Evolutionary conservation across 495 filamentous ascomycete species (phyloP).

Genomic region (Hypoxylon fuscum): DNA sequence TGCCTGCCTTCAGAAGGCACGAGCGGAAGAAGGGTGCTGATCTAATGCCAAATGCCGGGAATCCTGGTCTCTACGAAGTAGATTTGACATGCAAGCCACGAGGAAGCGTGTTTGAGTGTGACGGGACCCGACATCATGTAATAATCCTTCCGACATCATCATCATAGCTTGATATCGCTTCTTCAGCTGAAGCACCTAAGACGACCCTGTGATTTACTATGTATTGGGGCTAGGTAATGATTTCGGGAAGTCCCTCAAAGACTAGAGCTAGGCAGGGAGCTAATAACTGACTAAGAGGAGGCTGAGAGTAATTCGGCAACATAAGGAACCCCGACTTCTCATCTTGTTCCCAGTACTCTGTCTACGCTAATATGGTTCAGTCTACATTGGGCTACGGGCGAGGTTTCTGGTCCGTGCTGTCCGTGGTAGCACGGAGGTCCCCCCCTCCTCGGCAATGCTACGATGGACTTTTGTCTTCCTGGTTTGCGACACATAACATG

Average conservation of each 20-base stretch:
- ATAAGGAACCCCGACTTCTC: constrained; percentile 1
- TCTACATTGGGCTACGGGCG: constrained; percentile 19
- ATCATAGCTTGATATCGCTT: constrained; percentile 4
- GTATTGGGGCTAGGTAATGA: background rate
- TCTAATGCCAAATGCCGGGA: constrained; percentile 28
- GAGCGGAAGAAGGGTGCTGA: constrained; percentile 19
- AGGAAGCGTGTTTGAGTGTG: constrained; percentile 17
- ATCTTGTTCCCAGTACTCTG: constrained; percentile 17
- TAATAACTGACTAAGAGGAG: constrained; percentile 14
- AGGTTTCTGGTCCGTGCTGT: background rate
- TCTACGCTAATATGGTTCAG: constrained; percentile 34
- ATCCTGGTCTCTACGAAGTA: constrained; percentile 22
- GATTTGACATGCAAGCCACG: constrained; percentile 34
- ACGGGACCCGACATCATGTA: constrained; percentile 32
- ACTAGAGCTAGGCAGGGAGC: background rate
- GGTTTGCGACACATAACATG: constrained; percentile 37
- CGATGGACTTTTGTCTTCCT: constrained; percentile 29
- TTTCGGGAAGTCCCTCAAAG: background rate
- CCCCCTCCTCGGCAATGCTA: constrained; percentile 35
- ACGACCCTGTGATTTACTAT: background rate
- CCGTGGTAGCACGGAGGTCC: constrained; percentile 10
- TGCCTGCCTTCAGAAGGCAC: too few species aligned
- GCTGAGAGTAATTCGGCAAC: constrained; percentile 23
- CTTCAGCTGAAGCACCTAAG: constrained; percentile 6
- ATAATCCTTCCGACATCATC: constrained; percentile 13